These are phyloP conservation scores for Mallotus repandus DNA, from an alignment of 441 rosid species.

Conservation along the genomic window DNA sequence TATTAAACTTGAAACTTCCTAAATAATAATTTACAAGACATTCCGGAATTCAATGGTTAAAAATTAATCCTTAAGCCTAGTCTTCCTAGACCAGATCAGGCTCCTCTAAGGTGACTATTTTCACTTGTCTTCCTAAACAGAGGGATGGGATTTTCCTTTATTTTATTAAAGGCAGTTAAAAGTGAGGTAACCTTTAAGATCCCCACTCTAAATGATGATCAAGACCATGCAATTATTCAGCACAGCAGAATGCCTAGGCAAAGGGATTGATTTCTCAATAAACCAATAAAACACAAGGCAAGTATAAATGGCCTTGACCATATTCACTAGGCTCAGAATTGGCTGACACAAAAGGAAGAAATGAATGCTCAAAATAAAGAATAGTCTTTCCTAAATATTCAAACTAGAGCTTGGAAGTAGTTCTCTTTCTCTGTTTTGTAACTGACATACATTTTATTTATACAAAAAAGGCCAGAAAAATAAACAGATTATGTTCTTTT, in stretches of 20 bases:
- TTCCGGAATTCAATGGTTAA: no score
- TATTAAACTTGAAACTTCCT: no score
- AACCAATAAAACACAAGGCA: neutral
- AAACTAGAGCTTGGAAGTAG: neutral
- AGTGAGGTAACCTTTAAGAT: neutral
- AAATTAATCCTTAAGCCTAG: no score
- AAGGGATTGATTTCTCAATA: neutral
- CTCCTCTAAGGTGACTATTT: neutral
- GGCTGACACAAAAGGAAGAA: neutral
- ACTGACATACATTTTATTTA: neutral
- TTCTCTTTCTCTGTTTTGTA: neutral
- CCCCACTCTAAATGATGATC: neutral
- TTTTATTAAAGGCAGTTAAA: conserved; percentile 1
- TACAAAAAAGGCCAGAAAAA: neutral
- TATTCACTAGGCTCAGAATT: neutral
- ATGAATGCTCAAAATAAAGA: neutral
- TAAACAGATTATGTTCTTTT: neutral
- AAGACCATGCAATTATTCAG: neutral
- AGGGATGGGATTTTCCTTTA: neutral
- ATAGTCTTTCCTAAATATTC: neutral
- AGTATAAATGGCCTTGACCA: neutral
- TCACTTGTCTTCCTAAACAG: neutral
- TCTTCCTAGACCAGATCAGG: neutral
- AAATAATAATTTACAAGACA: no score
- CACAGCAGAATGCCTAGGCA: neutral